Base-by-base conservation (phyloP, 441 rosid species). In the Adansonia rubrostipa region DNA sequence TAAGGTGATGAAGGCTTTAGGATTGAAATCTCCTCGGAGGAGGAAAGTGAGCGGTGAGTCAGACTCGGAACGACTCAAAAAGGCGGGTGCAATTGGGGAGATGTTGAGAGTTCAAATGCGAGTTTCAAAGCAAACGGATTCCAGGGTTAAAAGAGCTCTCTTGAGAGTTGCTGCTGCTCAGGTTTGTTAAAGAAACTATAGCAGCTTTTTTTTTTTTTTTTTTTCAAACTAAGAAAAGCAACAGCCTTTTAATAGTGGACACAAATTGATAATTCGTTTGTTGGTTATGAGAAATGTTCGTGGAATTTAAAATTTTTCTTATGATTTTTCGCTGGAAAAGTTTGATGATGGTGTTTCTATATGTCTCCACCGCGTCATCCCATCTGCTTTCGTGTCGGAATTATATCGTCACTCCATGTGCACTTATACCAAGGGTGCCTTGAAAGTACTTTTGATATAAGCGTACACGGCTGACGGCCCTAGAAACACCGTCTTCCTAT, bases 1-100 rank as follows among this genome's bases (percentile, higher is more conserved):
- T 67, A 87, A 85, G 81, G 93, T 90, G 67, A 91, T 88, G 88
- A 90, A 88, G 84, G 93, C 92, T 19, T 79, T 90, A 53, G 93
- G 96, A 71, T 63, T 91, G 88, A 91, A 87, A 84, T 86, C 89
- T 84, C 85, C 89, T 72, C 77, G 76, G 53, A 89, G 56, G 77
- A 82, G 69, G 78, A 84, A 84, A 56, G 78, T 72, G 22, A 89
- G 71, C 9, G 89, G 74, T n/a, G 89, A 83, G 10, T 65, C 84
- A 73, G 74, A 76, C 74, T 87, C 76, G 53, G 86, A 76, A 69
- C 85, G 87, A 80, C 74, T 40, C 10, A 84, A 83, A 84, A 88
- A 80, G 81, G 87, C 91, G 2, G 86, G 81, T 10, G 84, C 90
- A 48, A 85, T 81, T 10, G 92, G 93, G 68, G 96, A 91, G 80